Evolutionary conservation across 2,329 filamentous ascomycete genomes (phyloP).

Genomic region (Scedosporium apiospermum): DNA sequence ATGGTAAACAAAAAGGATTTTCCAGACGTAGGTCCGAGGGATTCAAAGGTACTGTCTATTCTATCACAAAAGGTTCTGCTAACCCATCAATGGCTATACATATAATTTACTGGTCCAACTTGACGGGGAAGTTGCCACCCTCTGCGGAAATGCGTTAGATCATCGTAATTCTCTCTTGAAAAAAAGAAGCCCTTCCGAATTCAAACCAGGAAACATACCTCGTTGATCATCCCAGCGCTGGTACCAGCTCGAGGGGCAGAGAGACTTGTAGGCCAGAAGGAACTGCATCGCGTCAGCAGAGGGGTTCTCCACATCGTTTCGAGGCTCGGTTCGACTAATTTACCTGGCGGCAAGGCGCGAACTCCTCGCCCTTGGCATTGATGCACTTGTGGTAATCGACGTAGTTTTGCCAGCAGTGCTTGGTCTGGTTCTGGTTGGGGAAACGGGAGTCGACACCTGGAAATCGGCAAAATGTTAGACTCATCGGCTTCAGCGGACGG

Average conservation of each 20-base stretch:
- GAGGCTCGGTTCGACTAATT: conserved; percentile 9
- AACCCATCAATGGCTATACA: not conserved
- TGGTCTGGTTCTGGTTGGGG: conserved; percentile 96
- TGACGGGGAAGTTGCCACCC: conserved; percentile 58
- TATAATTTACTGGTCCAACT: conserved; percentile 46
- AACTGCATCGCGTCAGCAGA: conserved; percentile 51
- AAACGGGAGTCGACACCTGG: conserved; percentile 97
- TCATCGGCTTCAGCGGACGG: not conserved
- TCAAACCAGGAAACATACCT: conserved; percentile 46
- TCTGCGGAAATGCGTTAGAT: conserved; percentile 33
- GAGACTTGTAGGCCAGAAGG: conserved; percentile 89
- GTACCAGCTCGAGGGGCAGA: conserved; percentile 94
- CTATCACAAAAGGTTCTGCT: not conserved
- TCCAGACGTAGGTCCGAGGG: not conserved
- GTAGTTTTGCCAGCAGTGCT: conserved; percentile 99
- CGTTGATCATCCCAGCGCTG: conserved; percentile 95
- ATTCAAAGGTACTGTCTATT: conserved; percentile 2
- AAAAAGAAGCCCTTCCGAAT: conserved; percentile 8
- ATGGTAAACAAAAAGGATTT: conserved; percentile 1
- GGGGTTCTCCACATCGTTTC: not conserved
- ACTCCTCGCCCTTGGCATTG: conserved; percentile 95
- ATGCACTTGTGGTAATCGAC: conserved; percentile 99
- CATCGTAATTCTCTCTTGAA: conserved; percentile 7
- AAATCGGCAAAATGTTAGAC: conserved; percentile 2
- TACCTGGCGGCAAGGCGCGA: conserved; percentile 95